Evolutionary conservation across 2,329 filamentous ascomycete genomes (phyloP), one percentile per base, ranked within the genome.

Genomic region (Aspergillus oerlinghausenensis): DNA sequence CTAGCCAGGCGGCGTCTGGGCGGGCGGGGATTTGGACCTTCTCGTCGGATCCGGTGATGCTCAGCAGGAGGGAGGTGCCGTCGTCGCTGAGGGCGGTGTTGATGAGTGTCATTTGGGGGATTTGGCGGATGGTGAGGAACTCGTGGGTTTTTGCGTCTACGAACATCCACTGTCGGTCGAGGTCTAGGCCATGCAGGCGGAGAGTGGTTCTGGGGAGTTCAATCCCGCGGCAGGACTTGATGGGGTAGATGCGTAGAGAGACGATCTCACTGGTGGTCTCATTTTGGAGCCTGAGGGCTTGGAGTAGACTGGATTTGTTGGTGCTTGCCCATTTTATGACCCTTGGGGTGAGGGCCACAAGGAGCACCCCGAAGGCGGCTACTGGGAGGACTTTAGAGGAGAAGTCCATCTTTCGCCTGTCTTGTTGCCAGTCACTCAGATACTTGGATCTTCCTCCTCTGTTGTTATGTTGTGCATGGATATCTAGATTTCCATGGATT

Each of bases 131-230:
- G 2, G 85, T 88, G 52, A 87, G 69, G 67, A 87, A 87, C 55
- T 84, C 78, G 51, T 77, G 72, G 4, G 74, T 76, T 17, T 78
- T 73, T 1, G 79, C 77, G 35, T 82, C 78, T 50, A 86, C 77
- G 70, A 87, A 84, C 85, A 88, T 88, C 84, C 85, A 88, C 60
- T 83, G 80, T 6, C 85, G 77, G 67, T 88, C 85, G 11, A 87
- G 75, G 48, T 84, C 82, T 10, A 88, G 76, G 0, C 85, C 85
- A 3, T 82, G 80, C 49, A 77, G 78, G 35, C 80, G 75, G 1
- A 88, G 74, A 4, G 73, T 75, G 1, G 82, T 78, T 2, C 75
- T 78, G 17, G 78, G 68, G 9, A 87, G 73, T 43, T 80, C 75
- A 62, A 88, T 77, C 9, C 85, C 85, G 49, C 85, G 83, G 63